Base-by-base conservation (phyloP, 805 yeast species). In the Candida dendrica region DNA sequence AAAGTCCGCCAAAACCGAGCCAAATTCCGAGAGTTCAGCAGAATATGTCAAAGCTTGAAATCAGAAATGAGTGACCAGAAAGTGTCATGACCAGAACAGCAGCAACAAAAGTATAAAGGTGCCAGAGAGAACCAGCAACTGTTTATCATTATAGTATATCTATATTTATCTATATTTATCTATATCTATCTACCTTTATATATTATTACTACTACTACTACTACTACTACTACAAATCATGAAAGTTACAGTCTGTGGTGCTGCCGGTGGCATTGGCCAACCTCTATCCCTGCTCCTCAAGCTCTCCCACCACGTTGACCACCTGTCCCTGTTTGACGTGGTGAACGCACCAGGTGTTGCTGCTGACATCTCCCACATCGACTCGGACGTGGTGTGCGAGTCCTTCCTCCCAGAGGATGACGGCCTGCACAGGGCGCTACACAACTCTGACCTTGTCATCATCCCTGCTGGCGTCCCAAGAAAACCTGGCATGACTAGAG, bases 381-480 rank as follows among this genome's bases (percentile, higher is more conserved):
- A 87, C 67, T 79, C 90, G 55, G 78, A 80, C 67, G 75, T 87
- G 45, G 69, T 69, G 38, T 79, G 80, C 57, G 69, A 68, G 48
- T 77, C 88, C 58, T 74, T 75, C 68, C 71, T 77, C 45, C 84
- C 85, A 53, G 83, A 75, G 50, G 77, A 81, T 47, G 75, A 75
- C 40, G 85, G 85, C 29, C 69, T 88, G 49, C 69, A 73, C 46
- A 69, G 68, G 43, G 95, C 96, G 16, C 69, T 90, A 54, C 68
- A 74, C 40, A 89, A 81, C 39, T 77, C 96, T 40, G 95, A 89
- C 56, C 81, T 90, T 46, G 90, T 90, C 41, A 77, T 90, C 45
- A 86, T 90, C 63, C 90, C 91, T 53, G 93, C 93, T 36, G 93
- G 93, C 69, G 88, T 84, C 46, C 91, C 93, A 64, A 78, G 93